These are phyloP conservation scores for Starmerella riodocensis DNA, from an alignment of 805 yeast species.

Conservation along the genomic window DNA sequence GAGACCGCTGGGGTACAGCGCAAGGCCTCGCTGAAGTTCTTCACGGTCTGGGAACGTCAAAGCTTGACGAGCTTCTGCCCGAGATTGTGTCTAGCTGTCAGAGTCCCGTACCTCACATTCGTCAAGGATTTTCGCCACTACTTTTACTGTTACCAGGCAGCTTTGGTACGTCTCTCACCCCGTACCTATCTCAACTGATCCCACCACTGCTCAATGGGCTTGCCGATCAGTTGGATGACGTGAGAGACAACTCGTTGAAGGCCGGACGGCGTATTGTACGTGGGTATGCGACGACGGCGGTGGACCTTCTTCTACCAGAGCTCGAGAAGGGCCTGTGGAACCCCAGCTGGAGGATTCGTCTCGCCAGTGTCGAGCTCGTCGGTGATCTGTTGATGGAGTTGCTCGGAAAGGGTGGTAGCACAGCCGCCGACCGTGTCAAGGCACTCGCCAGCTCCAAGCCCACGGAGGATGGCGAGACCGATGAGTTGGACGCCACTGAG, in stretches of 20 bases:
- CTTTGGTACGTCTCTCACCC: constrained; percentile 73
- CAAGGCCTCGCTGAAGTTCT: constrained; percentile 92
- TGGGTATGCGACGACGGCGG: constrained; percentile 83
- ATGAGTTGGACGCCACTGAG: constrained; percentile 38
- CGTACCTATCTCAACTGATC: constrained; percentile 70
- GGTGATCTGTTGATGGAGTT: constrained; percentile 92
- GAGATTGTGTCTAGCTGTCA: constrained; percentile 58
- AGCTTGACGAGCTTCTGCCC: constrained; percentile 83
- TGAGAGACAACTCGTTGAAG: constrained; percentile 78
- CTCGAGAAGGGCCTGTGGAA: constrained; percentile 81
- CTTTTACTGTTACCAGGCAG: constrained; percentile 84
- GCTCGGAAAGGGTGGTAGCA: constrained; percentile 45
- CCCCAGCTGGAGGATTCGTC: constrained; percentile 68
- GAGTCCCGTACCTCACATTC: constrained; percentile 51
- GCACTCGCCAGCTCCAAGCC: constrained; percentile 17
- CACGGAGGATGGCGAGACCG: constrained; percentile 39
- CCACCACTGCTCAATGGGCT: constrained; percentile 87
- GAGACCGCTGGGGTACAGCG: constrained; percentile 93
- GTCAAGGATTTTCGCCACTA: constrained; percentile 88
- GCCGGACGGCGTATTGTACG: constrained; percentile 86
- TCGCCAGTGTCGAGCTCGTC: constrained; percentile 85
- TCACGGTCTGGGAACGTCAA: constrained; percentile 76
- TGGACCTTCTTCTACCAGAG: constrained; percentile 86
- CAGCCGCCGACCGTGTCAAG: constrained; percentile 26
- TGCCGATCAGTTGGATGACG: constrained; percentile 77